Evolutionary conservation across 352 stramenopile species (phyloP), one percentile per base, ranked within the genome.

Genomic region (Phytophthora agathidicida): DNA sequence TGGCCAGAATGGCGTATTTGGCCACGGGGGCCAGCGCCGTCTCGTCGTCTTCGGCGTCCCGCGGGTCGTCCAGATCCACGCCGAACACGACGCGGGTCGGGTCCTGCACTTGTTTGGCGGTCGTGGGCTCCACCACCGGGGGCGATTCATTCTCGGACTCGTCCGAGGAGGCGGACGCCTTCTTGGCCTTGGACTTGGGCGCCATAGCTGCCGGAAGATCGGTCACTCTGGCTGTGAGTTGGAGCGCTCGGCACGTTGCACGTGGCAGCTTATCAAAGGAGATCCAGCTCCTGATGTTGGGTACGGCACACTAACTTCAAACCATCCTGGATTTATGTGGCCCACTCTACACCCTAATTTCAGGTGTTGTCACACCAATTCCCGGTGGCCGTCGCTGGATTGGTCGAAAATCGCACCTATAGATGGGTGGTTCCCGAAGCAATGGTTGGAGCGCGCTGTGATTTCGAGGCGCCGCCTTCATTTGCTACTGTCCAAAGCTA

Each of bases 401-500:
- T 73, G 49, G 62, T 36, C n/a, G 5, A 72, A 71, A 73, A 50
- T 66, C 20, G 26, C 22, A 49, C 59, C 64, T 65, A 68, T 59
- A 54, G 61, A 71, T 71, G 60, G 45, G 54, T 74, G 65, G 61
- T 61, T 71, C 33, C 39, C 44, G 47, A 53, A 49, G 74, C 69
- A 87, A 83, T 87, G 80, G 76, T 74, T 85, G 77, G 71, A 75
- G 63, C 59, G 51, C 70, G 59, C 49, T 49, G 60, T 80, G 77
- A 81, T 78, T 79, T 71, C 38, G 19, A 37, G 20, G 24, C 62
- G 61, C 35, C 68, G 60, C 56, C 63, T 73, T 77, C 73, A 88
- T 86, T 89, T 85, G 77, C 77, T 89, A 88, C 82, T 89, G 82
- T 91, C 82, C 82, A 89, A 91, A 91, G 82, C 82, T 88, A 91